Base-by-base conservation (phyloP, 768 basidiomycete species). In the Mycena crocata region DNA sequence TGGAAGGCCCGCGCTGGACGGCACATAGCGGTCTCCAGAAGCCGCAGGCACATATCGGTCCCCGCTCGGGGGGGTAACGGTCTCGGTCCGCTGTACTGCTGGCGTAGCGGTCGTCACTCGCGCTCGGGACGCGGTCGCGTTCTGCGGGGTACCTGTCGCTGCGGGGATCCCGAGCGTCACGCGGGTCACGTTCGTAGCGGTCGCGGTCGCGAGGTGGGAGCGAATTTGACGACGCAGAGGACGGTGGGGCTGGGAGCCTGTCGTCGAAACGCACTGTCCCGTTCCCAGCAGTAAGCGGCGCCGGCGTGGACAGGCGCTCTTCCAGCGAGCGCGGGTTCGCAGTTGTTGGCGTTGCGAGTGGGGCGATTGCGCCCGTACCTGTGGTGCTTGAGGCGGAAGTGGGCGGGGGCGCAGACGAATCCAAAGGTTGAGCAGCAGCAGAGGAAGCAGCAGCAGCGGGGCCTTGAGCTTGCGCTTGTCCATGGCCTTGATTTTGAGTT, bases 291-390 rank as follows among this genome's bases (percentile, higher is more conserved):
- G n/a, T n/a, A n/a, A n/a, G n/a, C n/a, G 63, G 34, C 35, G 62
- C 59, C 1, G 68, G 58, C 9, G 63, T 65, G 30, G 68, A 69
- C 30, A 69, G 31, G 35, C 68, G 64, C 44, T 65, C 68, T 57
- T 69, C 68, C 23, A 69, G 55, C 57, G 68, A 51, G 31, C 68
- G 68, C 44, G 68, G 59, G 31, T 69, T 69, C 32, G 55, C 42
- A 15, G 51, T 5, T 21, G 63, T 3, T 24, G 59, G 31, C 34
- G 62, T 42, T 19, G 49, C 44, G 32, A 57, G 37, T n/a, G n/a
- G n/a, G 32, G 46, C 28, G 46, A 2, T 48, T 48, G 46, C 24
- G 24, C 24, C 46, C 28, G 46, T n/a, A n/a, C n/a, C n/a, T n/a
- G 57, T 30, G 26, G 42, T 57, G 50, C 60, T 67, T 67, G 66